Conservation (phyloP, 1,284 basidiomycete genomes). For the Heterobasidion occidentale region DNA sequence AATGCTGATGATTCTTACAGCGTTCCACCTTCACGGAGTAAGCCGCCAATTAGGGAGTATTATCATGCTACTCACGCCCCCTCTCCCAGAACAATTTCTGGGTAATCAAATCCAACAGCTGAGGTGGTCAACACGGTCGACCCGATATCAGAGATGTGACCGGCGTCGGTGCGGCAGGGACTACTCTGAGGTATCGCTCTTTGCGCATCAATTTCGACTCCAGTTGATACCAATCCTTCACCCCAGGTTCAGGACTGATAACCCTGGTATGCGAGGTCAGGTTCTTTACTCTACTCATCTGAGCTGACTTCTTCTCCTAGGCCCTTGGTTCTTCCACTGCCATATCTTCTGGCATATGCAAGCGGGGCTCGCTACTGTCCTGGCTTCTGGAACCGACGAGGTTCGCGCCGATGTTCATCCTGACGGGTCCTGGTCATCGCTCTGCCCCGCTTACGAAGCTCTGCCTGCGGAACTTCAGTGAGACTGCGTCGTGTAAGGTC, state of each 20-base stretch:
- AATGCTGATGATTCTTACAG: neutral
- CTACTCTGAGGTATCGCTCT: neutral
- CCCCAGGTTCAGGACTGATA: neutral
- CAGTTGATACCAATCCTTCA: too few relatives aligned
- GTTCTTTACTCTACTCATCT: neutral
- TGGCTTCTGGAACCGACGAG: neutral
- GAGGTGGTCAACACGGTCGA: neutral
- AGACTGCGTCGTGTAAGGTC: neutral
- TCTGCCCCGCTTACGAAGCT: neutral
- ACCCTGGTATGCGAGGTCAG: neutral
- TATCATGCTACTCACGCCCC: neutral
- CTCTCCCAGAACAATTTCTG: neutral
- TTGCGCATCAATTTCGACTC: too few relatives aligned
- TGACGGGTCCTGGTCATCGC: neutral
- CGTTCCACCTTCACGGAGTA: neutral
- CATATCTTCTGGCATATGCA: neutral
- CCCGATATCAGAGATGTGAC: neutral
- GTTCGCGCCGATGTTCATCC: neutral
- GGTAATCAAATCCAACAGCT: neutral
- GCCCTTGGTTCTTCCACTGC: neutral
- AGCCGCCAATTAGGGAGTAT: neutral
- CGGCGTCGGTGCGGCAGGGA: neutral
- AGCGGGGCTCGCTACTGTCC: neutral
- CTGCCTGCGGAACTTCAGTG: neutral
- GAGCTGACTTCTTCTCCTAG: neutral